Base-by-base conservation (phyloP, 495 filamentous ascomycete genomes). In the Tricharina praecox region DNA sequence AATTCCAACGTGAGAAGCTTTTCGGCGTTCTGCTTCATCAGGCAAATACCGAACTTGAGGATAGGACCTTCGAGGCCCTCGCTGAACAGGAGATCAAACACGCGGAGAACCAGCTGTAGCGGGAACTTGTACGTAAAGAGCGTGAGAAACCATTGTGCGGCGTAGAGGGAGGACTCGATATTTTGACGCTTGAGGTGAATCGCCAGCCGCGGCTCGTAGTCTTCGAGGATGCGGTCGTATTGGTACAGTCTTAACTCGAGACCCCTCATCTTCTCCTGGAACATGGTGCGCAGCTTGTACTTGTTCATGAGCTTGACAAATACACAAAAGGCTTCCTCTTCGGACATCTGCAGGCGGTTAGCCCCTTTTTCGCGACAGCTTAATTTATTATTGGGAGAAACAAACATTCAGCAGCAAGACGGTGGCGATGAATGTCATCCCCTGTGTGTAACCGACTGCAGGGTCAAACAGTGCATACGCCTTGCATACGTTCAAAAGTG, bases 111-210 rank as follows among this genome's bases (percentile, higher is more conserved):
- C 1, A 99, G 74, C 60, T 99, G 90, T 7, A 99, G 70, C 10
- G 90, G 90, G 63, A 99, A 99, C 38, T 93, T 81, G 63, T 99
- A 96, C 13, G 90, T 87, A 58, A 99, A 99, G n/a, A 99, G 73
- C 4, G 90, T 99, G 35, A 99, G 75, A 64, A 96, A 96, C 90
- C 90, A 99, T 62, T 96, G 90, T 0, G 90, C 96, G 35, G 90
- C 90, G 60, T 99, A 99, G 7, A 99, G 69, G 54, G 93, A 81
- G 0, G 92, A 85, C 34, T 79, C 78, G 30, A 96, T 90, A 20
- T 81, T 78, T 35, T 83, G 79, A 45, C 90, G 78, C 51, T 81
- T 79, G 34, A 99, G 76, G 66, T 99, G 90, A 62, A 90, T 96
- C 64, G 90, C 95, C 2, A 96, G 71, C 23, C 85, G 85, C 1